Base-by-base conservation (phyloP, 306 rosid species). In the Pterocarpus santalinus region DNA sequence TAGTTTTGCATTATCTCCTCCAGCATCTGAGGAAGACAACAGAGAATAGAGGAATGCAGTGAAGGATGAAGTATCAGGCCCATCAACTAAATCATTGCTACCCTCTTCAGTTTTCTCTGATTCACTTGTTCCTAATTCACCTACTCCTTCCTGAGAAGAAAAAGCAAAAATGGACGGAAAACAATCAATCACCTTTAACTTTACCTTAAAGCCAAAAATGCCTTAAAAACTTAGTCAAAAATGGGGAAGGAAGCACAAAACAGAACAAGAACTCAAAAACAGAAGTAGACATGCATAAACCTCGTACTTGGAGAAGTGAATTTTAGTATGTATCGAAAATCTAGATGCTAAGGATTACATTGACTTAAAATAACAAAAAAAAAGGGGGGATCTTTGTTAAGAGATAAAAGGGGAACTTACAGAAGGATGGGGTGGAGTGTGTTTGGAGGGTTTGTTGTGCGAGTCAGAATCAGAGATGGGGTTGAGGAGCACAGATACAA, bases 51-150 rank as follows among this genome's bases (percentile, higher is more conserved):
- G 87, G 83, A 95, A 95, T 16, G 98, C 97, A 61, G 91, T 51
- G 81, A 95, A 91, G 9, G 98, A 95, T 51, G 98, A 92, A 72
- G 99, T 92, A 84, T 95, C 99, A 11, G 99, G 97, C n/a, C 95
- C 99, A 67, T 90, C 92, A 70, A 68, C 92, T 65, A 81, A 33
- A 49, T 68, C 85, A 62, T 51, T 85, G 9, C 74, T 46, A 77
- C 82, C 80, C 79, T 89, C 91, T 65, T 89, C 91, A 79, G 30
- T 55, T 71, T 82, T 76, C 63, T 82, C 89, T 58, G 69, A 84
- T 43, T 83, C 87, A 88, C 85, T 66, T 28, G 56, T 71, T 68
- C 84, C 75, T 36, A 80, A 46, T 76, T 73, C 91, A 11, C 61
- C 83, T 76, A n/a, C 87, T 72, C 81, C 86, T 87, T 85, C 97